Evolutionary conservation across 1,284 basidiomycete genomes (phyloP).

Genomic region (Hemileia vastatrix): DNA sequence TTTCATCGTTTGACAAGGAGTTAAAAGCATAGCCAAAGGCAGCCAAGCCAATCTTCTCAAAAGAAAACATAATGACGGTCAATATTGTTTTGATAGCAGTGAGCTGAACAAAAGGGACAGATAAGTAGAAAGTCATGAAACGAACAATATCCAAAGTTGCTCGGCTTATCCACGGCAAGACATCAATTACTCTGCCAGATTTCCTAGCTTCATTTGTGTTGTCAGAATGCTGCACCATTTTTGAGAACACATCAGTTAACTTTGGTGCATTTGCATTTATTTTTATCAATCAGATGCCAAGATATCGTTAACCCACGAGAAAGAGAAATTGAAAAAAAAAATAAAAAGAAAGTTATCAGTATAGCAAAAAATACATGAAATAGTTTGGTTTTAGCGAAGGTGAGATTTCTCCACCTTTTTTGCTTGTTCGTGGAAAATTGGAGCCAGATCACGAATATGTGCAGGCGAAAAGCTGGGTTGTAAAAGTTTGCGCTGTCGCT

Average conservation of each 20-base stretch:
- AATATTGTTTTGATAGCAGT: no score
- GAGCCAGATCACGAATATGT: neutral
- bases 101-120: no score
- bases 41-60: constrained; percentile 1
- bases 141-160: constrained; percentile 3
- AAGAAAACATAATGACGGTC: no score
- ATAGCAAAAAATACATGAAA: neutral
- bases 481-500: constrained; percentile 49
- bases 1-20: neutral
- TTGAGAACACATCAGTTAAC: no score
- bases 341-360: neutral
- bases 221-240: no score
- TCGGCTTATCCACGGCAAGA: neutral
- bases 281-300: no score
- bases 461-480: constrained; percentile 46
- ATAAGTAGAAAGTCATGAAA: no score
- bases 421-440: neutral
- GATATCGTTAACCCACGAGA: no score
- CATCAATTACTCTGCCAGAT: neutral
- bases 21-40: neutral
- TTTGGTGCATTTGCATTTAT: neutral
- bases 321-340: no score
- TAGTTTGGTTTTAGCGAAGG: no score
- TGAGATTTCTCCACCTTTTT: neutral
- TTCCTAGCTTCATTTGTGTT: neutral